Conservation (phyloP, 2,329 filamentous ascomycete species). For the Aspergillus quadrilineatus region DNA sequence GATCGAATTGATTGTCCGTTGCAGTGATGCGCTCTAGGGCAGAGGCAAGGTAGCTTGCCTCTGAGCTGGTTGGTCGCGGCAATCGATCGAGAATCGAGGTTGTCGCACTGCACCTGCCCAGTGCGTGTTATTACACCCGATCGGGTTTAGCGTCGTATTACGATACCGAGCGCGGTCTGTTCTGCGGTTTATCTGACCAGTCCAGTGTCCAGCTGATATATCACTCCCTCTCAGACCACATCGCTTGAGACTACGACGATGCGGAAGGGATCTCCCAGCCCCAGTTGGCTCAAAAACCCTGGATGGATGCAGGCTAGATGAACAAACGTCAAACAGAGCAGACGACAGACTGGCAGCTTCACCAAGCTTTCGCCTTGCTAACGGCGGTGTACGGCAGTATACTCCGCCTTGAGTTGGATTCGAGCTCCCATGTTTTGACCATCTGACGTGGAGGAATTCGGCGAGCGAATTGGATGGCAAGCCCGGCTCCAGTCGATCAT, state of each 20-base stretch:
- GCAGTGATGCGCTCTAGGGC: background rate
- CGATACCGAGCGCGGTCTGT: background rate
- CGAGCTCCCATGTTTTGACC: conserved; percentile 8
- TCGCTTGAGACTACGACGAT: background rate
- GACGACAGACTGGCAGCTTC: background rate
- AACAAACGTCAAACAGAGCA: conserved; percentile 7
- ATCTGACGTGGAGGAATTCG: conserved; percentile 7
- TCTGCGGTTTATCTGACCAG: background rate
- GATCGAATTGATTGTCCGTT: background rate
- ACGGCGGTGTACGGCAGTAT: conserved; percentile 18
- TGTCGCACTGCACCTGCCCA: background rate
- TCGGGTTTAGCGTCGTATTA: conserved; percentile 2
- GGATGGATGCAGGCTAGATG: conserved; percentile 15
- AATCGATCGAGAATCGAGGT: background rate
- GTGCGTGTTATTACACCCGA: background rate
- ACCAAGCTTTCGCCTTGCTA: conserved; percentile 1
- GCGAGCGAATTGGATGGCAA: conserved; percentile 1
- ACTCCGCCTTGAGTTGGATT: conserved; percentile 6
- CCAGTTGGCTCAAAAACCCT: conserved; percentile 10
- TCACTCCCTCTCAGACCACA: background rate
- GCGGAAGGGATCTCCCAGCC: background rate
- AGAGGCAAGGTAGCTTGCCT: background rate
- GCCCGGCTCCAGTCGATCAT: background rate
- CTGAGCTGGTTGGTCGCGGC: background rate
- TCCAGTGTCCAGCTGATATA: conserved; percentile 24